Conservation (phyloP, 352 stramenopile genomes). For the Globisporangium alternatum region DNA sequence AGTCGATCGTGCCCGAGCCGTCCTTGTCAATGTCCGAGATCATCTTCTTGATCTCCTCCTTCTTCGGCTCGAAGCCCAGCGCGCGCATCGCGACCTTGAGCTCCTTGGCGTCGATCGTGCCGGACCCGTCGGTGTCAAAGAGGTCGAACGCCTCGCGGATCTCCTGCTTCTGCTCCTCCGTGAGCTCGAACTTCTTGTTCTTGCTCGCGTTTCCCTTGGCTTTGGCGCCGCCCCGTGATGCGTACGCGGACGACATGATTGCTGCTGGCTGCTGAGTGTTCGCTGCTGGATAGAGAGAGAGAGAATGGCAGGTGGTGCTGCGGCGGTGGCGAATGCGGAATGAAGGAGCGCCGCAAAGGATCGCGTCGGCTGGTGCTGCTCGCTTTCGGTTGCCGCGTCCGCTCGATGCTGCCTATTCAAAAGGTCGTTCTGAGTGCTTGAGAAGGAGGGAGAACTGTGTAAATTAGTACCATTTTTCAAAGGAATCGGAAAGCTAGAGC, state of each 20-base stretch:
- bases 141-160: slow-evolving; percentile 96
- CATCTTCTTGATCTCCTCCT: slow-evolving; percentile 98
- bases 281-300: not conserved
- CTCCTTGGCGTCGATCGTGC: slow-evolving; percentile 95
- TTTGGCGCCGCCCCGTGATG: slow-evolving; percentile 56
- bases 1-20: slow-evolving; percentile 93
- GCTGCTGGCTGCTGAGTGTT: not conserved
- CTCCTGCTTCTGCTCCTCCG: slow-evolving; percentile 94
- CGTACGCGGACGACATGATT: slow-evolving; percentile 68
- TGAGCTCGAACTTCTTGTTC: slow-evolving; percentile 88
- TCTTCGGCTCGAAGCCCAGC: slow-evolving; percentile 96
- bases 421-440: not conserved
- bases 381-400: not conserved
- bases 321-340: slow-evolving; percentile 6
- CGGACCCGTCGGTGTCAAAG: slow-evolving; percentile 96
- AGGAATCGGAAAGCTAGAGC: not conserved
- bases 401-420: slow-evolving; percentile 3
- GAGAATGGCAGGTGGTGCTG: not conserved
- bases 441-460: not conserved
- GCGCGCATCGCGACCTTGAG: slow-evolving; percentile 96
- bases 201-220: slow-evolving; percentile 66
- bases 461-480: too few relatives aligned
- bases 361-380: not conserved
- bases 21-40: slow-evolving; percentile 97
- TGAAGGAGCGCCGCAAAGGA: not conserved